phyloP scores from a whole-genome alignment of 78 protist species.

The Corallochytrium limacisporum region DNA sequence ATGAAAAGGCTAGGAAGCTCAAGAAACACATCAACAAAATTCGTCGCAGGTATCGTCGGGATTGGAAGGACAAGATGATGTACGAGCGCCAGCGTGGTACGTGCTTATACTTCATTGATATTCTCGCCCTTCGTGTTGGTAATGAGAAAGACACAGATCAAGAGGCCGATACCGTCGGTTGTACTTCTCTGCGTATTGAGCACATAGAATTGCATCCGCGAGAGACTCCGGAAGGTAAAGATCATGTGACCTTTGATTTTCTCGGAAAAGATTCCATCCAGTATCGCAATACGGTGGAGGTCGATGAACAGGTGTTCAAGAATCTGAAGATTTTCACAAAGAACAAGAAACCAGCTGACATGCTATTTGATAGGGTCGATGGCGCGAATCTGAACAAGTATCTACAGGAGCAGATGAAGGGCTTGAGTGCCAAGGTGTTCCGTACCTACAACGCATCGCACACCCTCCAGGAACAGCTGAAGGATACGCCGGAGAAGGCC shows the following conservation, averaged over 20 bases:
- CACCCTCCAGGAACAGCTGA: conserved; percentile 64
- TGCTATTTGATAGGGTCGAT: neutral
- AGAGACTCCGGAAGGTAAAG: no score
- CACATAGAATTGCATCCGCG: conserved; percentile 75
- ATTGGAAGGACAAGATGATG: neutral
- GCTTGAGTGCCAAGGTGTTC: conserved; percentile 93
- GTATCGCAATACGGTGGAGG: conserved; percentile 56
- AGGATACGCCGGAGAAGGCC: neutral
- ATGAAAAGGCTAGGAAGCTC: conserved; percentile 80
- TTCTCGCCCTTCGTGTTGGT: conserved; percentile 94
- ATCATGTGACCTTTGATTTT: conserved; percentile 67
- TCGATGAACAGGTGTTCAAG: conserved; percentile 28
- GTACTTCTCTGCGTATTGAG: conserved; percentile 88
- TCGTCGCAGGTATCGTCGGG: conserved; percentile 41
- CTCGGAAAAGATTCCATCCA: conserved; percentile 96
- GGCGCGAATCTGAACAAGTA: conserved; percentile 57
- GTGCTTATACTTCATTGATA: conserved; percentile 82
- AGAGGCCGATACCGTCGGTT: conserved; percentile 98
- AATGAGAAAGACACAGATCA: conserved; percentile 80
- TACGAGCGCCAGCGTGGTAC: conserved; percentile 60
- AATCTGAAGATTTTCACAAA: conserved; percentile 27
- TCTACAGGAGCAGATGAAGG: conserved; percentile 72
- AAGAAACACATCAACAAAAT: conserved; percentile 52
- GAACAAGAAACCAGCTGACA: neutral
- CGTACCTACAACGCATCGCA: conserved; percentile 98